These are phyloP conservation scores for Rubia tinctorum DNA, from an alignment of 305 asterid genomes.

Conservation along the genomic window DNA sequence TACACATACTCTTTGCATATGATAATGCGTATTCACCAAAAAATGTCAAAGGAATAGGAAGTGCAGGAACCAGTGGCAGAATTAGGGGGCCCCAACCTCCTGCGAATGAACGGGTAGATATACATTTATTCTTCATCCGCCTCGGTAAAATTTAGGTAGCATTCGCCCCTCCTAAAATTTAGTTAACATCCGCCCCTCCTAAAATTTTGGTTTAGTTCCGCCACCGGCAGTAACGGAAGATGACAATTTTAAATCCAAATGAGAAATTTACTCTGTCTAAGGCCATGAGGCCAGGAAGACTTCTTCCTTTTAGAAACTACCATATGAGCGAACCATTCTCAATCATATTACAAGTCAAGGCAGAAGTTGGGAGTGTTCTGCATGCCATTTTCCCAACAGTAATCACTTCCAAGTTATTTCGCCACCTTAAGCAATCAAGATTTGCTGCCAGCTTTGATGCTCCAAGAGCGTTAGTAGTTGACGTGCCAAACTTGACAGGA, in stretches of 20 bases:
- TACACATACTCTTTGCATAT: too few relatives aligned
- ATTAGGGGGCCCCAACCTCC: too few relatives aligned
- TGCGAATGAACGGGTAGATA: too few relatives aligned
- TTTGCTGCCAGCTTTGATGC: slow-evolving; percentile 49
- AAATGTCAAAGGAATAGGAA: not conserved
- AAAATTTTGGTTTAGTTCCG: too few relatives aligned
- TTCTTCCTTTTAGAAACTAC: slow-evolving; percentile 87
- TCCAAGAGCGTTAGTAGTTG: slow-evolving; percentile 41
- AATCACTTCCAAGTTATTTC: slow-evolving; percentile 42
- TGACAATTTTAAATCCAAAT: not conserved
- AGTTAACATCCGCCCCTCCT: too few relatives aligned
- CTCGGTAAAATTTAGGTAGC: too few relatives aligned
- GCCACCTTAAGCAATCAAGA: slow-evolving; percentile 38
- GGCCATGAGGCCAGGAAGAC: slow-evolving; percentile 91
- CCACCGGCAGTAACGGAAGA: too few relatives aligned
- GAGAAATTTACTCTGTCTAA: slow-evolving; percentile 63
- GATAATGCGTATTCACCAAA: not conserved
- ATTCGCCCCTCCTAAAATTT: too few relatives aligned
- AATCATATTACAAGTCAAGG: slow-evolving; percentile 34
- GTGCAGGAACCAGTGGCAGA: too few relatives aligned
- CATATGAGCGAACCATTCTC: slow-evolving; percentile 65
- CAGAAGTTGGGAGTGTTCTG: slow-evolving; percentile 29
- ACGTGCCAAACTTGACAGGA: slow-evolving; percentile 53
- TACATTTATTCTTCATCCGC: too few relatives aligned
- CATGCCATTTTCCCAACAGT: slow-evolving; percentile 63